Percentiles rank a stretch among this genome's conserved stretches.
Conservation (phyloP, 176 grass and related monocot species). For the Aechmea fasciata region DNA sequence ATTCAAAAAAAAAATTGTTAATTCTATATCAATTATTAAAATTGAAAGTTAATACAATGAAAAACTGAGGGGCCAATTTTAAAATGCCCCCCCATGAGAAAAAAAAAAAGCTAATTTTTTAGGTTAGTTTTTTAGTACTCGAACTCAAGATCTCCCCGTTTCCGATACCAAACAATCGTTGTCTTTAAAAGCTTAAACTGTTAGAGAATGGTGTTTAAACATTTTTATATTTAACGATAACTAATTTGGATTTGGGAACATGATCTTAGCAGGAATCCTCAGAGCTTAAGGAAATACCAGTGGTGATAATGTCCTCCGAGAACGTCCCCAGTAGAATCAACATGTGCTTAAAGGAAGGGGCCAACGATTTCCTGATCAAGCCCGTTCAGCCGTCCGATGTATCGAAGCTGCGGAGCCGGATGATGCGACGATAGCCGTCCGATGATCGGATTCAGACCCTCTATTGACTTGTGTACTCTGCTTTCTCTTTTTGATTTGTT, state of each 20-base stretch:
- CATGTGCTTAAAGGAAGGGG: slow-evolving; percentile 60
- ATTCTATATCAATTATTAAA: not conserved
- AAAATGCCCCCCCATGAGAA: too few relatives aligned
- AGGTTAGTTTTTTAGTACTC: too few relatives aligned
- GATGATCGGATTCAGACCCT: not conserved
- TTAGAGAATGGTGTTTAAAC: too few relatives aligned
- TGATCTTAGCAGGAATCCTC: slow-evolving; percentile 34
- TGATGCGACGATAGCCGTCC: slow-evolving; percentile 35
- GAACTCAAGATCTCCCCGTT: too few relatives aligned
- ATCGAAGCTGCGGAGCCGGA: slow-evolving; percentile 53
- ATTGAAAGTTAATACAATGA: not conserved
- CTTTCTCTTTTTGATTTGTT: too few relatives aligned
- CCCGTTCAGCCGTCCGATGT: slow-evolving; percentile 58
- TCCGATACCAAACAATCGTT: too few relatives aligned
- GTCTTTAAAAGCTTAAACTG: too few relatives aligned
- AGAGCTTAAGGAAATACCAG: slow-evolving; percentile 50
- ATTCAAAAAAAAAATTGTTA: too few relatives aligned
- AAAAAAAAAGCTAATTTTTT: too few relatives aligned
- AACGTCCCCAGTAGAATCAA: slow-evolving; percentile 68
- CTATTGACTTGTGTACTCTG: too few relatives aligned
- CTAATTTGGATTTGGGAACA: not conserved
- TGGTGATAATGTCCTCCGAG: slow-evolving; percentile 93
- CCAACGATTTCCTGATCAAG: slow-evolving; percentile 84
- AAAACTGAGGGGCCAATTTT: too few relatives aligned
- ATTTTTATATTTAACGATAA: too few relatives aligned